Percentiles rank a stretch among this genome's conserved stretches.
Conservation (phyloP, 139 green algal genomes). For the Chlorella sp. region DNA sequence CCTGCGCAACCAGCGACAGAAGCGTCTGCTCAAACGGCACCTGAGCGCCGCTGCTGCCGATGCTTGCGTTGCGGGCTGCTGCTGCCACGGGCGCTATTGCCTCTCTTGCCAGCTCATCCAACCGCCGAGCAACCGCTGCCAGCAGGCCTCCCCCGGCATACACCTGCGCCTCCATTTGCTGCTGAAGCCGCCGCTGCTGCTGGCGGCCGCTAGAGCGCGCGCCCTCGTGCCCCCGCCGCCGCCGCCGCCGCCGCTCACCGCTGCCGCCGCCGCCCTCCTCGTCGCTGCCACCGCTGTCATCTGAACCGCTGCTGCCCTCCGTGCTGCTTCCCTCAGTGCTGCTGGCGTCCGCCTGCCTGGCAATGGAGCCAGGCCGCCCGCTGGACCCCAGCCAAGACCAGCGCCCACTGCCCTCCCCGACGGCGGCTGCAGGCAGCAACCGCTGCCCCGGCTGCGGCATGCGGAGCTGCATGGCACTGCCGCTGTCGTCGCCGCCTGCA, state of each 20-base stretch:
- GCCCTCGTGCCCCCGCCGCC: background rate
- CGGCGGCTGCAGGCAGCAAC: background rate
- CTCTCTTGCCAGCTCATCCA: slow-evolving; percentile 3
- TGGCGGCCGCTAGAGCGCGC: background rate
- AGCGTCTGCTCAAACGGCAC: slow-evolving; percentile 32
- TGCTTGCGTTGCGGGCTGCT: background rate
- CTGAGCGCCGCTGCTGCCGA: background rate
- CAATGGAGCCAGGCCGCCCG: background rate
- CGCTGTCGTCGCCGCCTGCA: background rate
- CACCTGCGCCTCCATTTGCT: slow-evolving; percentile 30
- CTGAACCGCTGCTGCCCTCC: background rate
- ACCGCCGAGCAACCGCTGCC: slow-evolving; percentile 1
- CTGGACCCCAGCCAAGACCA: slow-evolving; percentile 11
- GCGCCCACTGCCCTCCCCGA: background rate
- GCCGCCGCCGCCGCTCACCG: background rate
- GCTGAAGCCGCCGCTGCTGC: slow-evolving; percentile 20
- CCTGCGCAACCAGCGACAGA: slow-evolving; percentile 24
- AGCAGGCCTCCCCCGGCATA: slow-evolving; percentile 32
- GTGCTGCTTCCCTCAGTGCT: background rate
- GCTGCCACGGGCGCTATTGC: background rate
- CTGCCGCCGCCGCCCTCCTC: background rate
- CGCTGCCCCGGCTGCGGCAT: slow-evolving; percentile 32
- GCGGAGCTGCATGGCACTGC: slow-evolving; percentile 39
- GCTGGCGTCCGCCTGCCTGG: background rate
- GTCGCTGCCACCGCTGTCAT: background rate